These are phyloP conservation scores for Monilinia fructigena DNA, from an alignment of 2,329 filamentous ascomycete genomes.

Conservation along the genomic window DNA sequence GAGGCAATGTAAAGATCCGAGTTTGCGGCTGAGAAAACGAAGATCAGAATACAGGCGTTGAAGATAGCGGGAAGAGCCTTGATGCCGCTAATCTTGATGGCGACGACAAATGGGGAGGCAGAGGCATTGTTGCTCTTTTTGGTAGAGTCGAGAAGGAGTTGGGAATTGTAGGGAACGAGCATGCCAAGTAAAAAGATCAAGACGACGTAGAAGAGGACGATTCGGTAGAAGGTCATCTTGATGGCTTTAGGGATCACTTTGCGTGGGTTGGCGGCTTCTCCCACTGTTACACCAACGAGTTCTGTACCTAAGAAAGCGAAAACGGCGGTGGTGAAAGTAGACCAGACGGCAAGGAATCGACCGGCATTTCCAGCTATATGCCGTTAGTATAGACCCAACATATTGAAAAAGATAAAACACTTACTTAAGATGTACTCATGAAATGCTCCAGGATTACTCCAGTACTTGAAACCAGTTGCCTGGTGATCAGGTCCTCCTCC, in stretches of 20 bases:
- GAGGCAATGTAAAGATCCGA: conserved; percentile 64
- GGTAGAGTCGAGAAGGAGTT: conserved; percentile 52
- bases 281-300: conserved; percentile 59
- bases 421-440: conserved; percentile 41
- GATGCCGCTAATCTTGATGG: conserved; percentile 66
- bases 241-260: conserved; percentile 65
- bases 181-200: conserved; percentile 60
- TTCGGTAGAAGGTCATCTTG: conserved; percentile 58
- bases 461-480: conserved; percentile 52
- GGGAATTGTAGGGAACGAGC: conserved; percentile 63
- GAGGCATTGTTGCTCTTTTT: conserved; percentile 42
- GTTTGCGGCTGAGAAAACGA: conserved; percentile 62
- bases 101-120: conserved; percentile 52
- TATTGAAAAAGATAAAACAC: not conserved
- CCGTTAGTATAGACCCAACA: conserved; percentile 39
- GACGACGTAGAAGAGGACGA: conserved; percentile 62
- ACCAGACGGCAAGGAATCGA: conserved; percentile 59
- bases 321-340: conserved; percentile 50
- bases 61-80: conserved; percentile 63
- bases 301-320: conserved; percentile 65
- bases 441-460: conserved; percentile 47
- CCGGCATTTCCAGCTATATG: conserved; percentile 44
- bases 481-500: conserved; percentile 61
- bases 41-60: conserved; percentile 68
- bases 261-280: conserved; percentile 62